Evolutionary conservation across 306 rosid species (phyloP).

Genomic region (Chamaecrista fasciculata): DNA sequence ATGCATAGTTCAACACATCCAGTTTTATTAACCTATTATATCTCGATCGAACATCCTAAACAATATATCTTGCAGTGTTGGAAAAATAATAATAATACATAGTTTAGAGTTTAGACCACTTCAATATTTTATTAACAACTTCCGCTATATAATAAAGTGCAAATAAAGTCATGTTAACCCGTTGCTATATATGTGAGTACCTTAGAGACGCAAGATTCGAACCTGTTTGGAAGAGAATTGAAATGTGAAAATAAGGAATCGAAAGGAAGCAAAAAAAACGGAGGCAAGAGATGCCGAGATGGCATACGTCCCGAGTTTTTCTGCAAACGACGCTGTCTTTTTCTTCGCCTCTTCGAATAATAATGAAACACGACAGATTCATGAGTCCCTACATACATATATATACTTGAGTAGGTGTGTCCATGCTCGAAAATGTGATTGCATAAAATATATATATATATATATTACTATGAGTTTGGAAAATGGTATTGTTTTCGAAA

Average conservation of each 20-base stretch:
- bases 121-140: too few relatives aligned
- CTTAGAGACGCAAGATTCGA: too few relatives aligned
- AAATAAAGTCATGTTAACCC: too few relatives aligned
- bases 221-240: too few relatives aligned
- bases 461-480: too few relatives aligned
- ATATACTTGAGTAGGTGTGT: constrained; percentile 30
- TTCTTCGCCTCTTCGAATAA: constrained; percentile 10
- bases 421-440: not conserved
- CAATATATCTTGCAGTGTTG: too few relatives aligned
- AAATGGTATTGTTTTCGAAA: too few relatives aligned
- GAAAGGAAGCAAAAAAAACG: not conserved
- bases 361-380: constrained; percentile 36
- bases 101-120: not conserved
- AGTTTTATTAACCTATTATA: not conserved
- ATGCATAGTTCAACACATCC: not conserved
- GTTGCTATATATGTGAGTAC: too few relatives aligned
- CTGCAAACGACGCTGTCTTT: constrained; percentile 17
- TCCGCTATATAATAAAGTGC: too few relatives aligned
- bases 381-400: constrained; percentile 54
- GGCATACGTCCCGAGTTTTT: not conserved
- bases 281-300: not conserved
- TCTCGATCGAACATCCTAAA: too few relatives aligned
- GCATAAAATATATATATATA: too few relatives aligned
- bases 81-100: not conserved
- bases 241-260: too few relatives aligned